Evolutionary conservation across 257 asterid species (phyloP).

Genomic region (Solanum lignicaule): DNA sequence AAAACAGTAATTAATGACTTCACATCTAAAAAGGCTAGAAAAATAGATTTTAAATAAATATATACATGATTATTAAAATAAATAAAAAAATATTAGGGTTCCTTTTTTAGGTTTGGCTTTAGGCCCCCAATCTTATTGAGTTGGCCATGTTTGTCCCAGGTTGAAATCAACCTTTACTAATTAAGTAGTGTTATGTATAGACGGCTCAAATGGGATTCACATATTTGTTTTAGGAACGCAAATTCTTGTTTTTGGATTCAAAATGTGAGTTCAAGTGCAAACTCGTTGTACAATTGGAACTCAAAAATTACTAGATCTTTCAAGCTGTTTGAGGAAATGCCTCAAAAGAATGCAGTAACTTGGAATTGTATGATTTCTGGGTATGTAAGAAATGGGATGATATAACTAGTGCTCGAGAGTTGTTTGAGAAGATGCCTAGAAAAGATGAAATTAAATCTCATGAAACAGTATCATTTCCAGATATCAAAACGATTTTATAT

Average conservation of each 20-base stretch:
- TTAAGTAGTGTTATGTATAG: not conserved
- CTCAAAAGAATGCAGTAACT: constrained; percentile 46
- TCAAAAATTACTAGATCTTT: constrained; percentile 30
- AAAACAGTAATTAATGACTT: too few species aligned
- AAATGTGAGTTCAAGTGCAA: constrained; percentile 10
- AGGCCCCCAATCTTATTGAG: too few species aligned
- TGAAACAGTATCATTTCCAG: constrained; percentile 36
- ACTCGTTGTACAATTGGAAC: constrained; percentile 29
- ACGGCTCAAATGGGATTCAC: not conserved
- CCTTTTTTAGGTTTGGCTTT: too few species aligned
- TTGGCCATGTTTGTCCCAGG: too few species aligned
- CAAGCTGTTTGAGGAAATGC: constrained; percentile 66
- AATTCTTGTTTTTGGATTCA: constrained; percentile 7
- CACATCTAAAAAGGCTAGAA: too few species aligned
- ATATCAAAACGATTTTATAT: constrained; percentile 33
- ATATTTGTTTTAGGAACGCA: not conserved
- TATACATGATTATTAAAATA: too few species aligned
- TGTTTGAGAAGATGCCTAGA: constrained; percentile 43
- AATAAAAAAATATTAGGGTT: too few species aligned
- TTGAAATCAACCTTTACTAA: too few species aligned
- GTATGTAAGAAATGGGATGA: constrained; percentile 47
- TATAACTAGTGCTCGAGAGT: constrained; percentile 19
- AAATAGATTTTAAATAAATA: too few species aligned
- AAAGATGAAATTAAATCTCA: constrained; percentile 32
- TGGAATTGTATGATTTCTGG: constrained; percentile 82